These are phyloP conservation scores for Saccharomyces uvarum DNA, from an alignment of 1,139 yeast species.

Conservation along the genomic window DNA sequence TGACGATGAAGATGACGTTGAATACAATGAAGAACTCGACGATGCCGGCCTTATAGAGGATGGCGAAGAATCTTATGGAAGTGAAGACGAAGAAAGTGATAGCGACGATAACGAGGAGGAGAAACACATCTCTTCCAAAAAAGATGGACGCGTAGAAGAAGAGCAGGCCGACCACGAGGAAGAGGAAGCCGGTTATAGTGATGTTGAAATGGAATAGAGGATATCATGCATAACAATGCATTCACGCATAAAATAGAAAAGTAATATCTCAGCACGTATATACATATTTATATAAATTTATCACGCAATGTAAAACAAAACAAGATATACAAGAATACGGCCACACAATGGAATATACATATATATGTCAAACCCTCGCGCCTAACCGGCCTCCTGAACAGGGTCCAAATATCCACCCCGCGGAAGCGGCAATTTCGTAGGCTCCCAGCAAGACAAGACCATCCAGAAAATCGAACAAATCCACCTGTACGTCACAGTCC, in stretches of 20 bases:
- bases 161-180: constrained; percentile 19
- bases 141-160: constrained; percentile 8
- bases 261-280: background rate
- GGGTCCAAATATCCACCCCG: background rate
- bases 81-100: constrained; percentile 28
- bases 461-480: background rate
- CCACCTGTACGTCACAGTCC: background rate
- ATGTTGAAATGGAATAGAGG: constrained; percentile 27
- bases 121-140: constrained; percentile 12
- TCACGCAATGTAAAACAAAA: background rate
- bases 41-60: constrained; percentile 36
- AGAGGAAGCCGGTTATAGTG: constrained; percentile 30
- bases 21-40: constrained; percentile 37
- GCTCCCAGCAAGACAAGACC: background rate
- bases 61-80: constrained; percentile 31
- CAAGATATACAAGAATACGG: background rate
- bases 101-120: constrained; percentile 31
- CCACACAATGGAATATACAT: background rate
- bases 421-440: background rate
- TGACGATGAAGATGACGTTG: constrained; percentile 37
- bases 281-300: background rate
- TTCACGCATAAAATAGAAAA: background rate
- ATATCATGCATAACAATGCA: background rate
- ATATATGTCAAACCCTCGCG: background rate
- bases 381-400: background rate